Evolutionary conservation across 805 yeast species (phyloP), one percentile per base, ranked within the genome.

Genomic region (Nakazawaea molendinolei): DNA sequence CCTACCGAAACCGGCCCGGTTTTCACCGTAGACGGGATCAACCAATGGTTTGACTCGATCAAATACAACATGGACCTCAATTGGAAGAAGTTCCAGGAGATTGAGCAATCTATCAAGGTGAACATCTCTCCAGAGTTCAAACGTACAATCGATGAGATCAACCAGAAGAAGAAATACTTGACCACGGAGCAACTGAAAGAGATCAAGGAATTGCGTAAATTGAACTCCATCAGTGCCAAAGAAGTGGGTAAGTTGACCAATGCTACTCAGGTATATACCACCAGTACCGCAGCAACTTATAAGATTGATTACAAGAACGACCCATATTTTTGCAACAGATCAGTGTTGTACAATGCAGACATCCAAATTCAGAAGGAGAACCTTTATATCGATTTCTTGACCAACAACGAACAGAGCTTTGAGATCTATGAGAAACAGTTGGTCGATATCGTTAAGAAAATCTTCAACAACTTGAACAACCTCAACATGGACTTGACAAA

Each of bases 321-420:
- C 44, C 79, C 79, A 5, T 72, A 63, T 43, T 45, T 70, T 19
- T 42, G 61, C 29, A 63, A 63, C 45, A 63, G 75, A 35, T 29
- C 41, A 3, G 53, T 65, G 3, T 38, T 59, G 19, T 47, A 51
- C 29, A 52, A 59, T 31, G 65, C 71, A 4, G 58, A 56, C 9
- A 51, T 46, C 20, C 77, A 72, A 50, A 45, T 72, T 20, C 51
- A 50, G 27, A 61, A 61, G 44, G 78, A 73, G 48, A 69, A 71
- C 47, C 44, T 47, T 17, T 69, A 67, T 41, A 52, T 65, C 16
- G 73, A 67, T 39, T 65, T 67, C 25, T 53, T 73, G 19, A 52
- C 60, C 31, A 51, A 57, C 33, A 54, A 59, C 34, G 76, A 72
- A 55, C 47, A 50, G 34, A 54, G 60, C 24, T 52, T 69, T 32